Evolutionary conservation across 306 rosid genomes (phyloP).

Genomic region (Citrullus mucosospermus): DNA sequence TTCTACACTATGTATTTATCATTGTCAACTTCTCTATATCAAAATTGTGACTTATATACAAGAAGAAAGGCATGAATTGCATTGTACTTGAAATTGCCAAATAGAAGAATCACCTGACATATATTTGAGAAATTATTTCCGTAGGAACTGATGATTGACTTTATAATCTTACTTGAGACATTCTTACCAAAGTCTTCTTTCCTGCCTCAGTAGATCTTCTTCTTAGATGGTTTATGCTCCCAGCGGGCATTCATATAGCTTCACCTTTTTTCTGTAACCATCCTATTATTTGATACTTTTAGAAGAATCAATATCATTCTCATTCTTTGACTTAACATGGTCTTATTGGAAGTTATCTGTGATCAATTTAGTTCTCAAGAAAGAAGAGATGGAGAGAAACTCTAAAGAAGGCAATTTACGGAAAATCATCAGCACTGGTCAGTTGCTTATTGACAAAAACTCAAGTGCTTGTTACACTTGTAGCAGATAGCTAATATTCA

Average conservation of each 20-base stretch:
- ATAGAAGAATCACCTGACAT: not conserved
- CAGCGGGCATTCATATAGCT: not conserved
- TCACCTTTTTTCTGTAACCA: not conserved
- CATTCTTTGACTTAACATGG: not conserved
- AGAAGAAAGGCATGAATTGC: not conserved
- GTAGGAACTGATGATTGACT: not conserved
- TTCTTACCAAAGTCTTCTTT: not conserved
- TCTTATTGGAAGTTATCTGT: conserved; percentile 13
- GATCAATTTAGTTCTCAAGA: conserved; percentile 54
- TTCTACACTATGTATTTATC: not conserved
- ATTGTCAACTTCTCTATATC: not conserved
- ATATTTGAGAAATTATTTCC: not conserved
- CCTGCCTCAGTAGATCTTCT: not conserved
- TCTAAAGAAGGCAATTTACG: conserved; percentile 45
- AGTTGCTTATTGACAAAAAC: conserved; percentile 14
- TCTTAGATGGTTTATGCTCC: not conserved
- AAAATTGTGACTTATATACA: not conserved
- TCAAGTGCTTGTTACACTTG: conserved; percentile 5
- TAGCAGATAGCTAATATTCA: conserved; percentile 9
- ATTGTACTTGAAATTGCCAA: not conserved
- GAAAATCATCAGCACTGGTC: conserved; percentile 43
- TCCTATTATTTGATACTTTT: not conserved
- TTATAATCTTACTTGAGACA: not conserved
- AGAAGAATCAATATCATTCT: not conserved
- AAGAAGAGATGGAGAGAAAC: conserved; percentile 73